Base-by-base conservation (phyloP, 306 rosid species). In the Delonix regia region DNA sequence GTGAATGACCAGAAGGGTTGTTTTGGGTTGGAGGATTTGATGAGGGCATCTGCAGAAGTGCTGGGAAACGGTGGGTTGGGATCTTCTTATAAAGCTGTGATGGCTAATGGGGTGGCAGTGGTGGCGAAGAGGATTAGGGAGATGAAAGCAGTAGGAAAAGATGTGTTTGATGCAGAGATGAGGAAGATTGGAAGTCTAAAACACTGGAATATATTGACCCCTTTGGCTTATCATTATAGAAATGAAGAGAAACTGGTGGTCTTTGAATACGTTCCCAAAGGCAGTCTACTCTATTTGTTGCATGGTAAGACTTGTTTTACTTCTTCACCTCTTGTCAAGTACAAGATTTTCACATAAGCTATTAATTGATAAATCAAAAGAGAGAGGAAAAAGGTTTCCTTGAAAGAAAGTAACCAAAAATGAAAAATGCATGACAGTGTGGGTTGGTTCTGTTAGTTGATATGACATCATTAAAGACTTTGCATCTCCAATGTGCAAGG, bases 121-220 rank as follows among this genome's bases (percentile, higher is more conserved):
- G 96, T 88, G 33, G 98, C 87, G 74, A 94, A 94, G 80, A 88
- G 98, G 80, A 86, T 87, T 21, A 87, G 82, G 53, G 97, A 89
- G 48, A 83, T 91, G 90, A 94, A 84, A 78, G 78, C 80, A 4
- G 59, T 86, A 45, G 92, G 84, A 10, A 90, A 76, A 87, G 96
- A 91, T 7, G 90, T 27, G 3, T 94, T 90, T 76, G 91, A 88
- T 47, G 85, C 80, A 19, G 90, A 93, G 83, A 87, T 93, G 80
- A 82, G 59, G 70, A 72, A 36, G 76, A 27, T 91, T 3, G 86
- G 78, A 2, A 83, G 12, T 57, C 66, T 87, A 0, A 74, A 38
- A 45, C 97, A 89, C 38, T 67, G 85, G 89, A 91, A 91, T 69
- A 21, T 91, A 33, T 85, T 89, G 84, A 77, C 92, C 14, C 97